Evolutionary conservation across 441 rosid genomes (phyloP).

Genomic region (Brassica hybrid): DNA sequence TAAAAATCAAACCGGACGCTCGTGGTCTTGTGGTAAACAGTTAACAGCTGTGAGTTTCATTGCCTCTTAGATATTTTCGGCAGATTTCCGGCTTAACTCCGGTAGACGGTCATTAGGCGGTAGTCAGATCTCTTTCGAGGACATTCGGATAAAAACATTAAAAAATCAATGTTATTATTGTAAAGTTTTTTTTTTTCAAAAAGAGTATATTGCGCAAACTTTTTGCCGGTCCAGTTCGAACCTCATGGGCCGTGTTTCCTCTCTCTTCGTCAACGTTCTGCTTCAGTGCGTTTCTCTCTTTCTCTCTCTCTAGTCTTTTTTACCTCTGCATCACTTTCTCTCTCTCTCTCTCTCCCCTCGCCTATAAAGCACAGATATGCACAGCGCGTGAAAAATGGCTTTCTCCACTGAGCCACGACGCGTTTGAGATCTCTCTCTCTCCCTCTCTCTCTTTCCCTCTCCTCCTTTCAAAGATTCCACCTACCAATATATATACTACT

Average conservation of each 20-base stretch:
- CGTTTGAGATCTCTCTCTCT: conserved; percentile 44
- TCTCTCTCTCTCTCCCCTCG: conserved; percentile 16
- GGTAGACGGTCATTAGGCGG: too few relatives aligned
- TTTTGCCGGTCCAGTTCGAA: conserved; percentile 26
- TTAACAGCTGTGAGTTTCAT: too few relatives aligned
- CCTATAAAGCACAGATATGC: conserved; percentile 38
- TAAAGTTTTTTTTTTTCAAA: neutral
- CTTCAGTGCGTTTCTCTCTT: conserved; percentile 12
- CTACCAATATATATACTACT: conserved; percentile 26
- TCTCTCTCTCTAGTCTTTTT: conserved; percentile 4
- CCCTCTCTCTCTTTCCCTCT: conserved; percentile 26
- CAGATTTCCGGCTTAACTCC: too few relatives aligned
- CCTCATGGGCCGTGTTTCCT: conserved; percentile 2
- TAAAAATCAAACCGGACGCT: too few relatives aligned
- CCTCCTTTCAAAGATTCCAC: conserved; percentile 37
- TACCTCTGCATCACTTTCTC: conserved; percentile 25
- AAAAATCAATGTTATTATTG: neutral
- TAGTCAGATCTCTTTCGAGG: too few relatives aligned
- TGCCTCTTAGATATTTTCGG: too few relatives aligned
- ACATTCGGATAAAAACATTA: too few relatives aligned
- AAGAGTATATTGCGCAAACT: conserved; percentile 17
- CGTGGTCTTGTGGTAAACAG: too few relatives aligned
- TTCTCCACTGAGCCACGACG: conserved; percentile 58
- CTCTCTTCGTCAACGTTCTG: conserved; percentile 34
- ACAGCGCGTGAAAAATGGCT: conserved; percentile 56